Evolutionary conservation across 768 basidiomycete genomes (phyloP).

Genomic region (Dioszegia hungarica): DNA sequence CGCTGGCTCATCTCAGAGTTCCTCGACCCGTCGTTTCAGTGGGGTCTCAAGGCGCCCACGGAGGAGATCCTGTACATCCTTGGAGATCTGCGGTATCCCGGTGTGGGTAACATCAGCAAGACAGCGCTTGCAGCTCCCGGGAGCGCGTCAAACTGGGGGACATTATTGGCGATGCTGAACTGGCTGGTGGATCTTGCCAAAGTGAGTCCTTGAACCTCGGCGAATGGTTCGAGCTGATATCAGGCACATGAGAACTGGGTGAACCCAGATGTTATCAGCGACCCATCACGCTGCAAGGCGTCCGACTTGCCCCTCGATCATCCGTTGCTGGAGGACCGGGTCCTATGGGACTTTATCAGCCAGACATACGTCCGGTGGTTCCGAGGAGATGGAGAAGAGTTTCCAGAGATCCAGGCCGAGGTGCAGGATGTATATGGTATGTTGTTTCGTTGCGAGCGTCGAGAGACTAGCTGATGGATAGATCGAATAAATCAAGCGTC

Average conservation of each 20-base stretch:
- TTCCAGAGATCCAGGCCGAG: slow-evolving; percentile 60
- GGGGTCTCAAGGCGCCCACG: slow-evolving; percentile 64
- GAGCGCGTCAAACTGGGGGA: slow-evolving; percentile 87
- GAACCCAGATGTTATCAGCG: slow-evolving; percentile 36
- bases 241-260: slow-evolving; percentile 46
- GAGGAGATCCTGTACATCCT: slow-evolving; percentile 58
- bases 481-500: slow-evolving; percentile 24
- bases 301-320: slow-evolving; percentile 37
- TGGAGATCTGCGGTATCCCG: slow-evolving; percentile 70
- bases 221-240: neutral
- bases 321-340: slow-evolving; percentile 35
- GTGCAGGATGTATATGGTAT: slow-evolving; percentile 61
- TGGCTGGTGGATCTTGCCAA: slow-evolving; percentile 86
- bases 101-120: slow-evolving; percentile 68
- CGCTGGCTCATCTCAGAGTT: slow-evolving; percentile 62
- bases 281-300: slow-evolving; percentile 39
- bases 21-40: slow-evolving; percentile 60
- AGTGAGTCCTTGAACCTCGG: slow-evolving; percentile 58
- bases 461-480: slow-evolving; percentile 16
- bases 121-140: slow-evolving; percentile 86
- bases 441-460: slow-evolving; percentile 22
- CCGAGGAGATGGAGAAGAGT: slow-evolving; percentile 54
- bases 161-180: slow-evolving; percentile 77
- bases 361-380: slow-evolving; percentile 44
- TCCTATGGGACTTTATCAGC: slow-evolving; percentile 37